Base-by-base conservation (phyloP, 495 filamentous ascomycete genomes). In the Aspergillus bridgeri region DNA sequence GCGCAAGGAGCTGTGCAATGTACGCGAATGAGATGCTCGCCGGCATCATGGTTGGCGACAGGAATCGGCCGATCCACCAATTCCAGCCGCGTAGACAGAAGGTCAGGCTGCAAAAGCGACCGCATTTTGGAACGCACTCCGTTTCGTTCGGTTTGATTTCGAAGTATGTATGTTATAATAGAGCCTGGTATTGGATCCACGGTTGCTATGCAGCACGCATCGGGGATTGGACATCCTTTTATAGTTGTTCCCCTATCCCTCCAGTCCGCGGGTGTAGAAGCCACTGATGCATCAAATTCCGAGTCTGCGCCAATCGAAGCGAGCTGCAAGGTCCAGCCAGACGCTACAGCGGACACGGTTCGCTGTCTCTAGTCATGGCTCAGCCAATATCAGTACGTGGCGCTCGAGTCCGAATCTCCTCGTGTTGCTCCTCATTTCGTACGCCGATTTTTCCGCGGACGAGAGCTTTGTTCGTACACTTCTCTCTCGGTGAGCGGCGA, bases 1-100 rank as follows among this genome's bases (percentile, higher is more conserved):
- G 75, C 70, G 63, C 80, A 83, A 33, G 80, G 77, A 7, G 81
- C 66, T 42, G 72, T 69, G 48, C 77, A 67, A 50, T 79, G 70
- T 13, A 82, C 78, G 48, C 73, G 74, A 64, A 86, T 78, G 25
- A 85, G 75, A 58, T 83, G 79, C 54, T 83, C 77, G 44, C 56
- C 22, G 17, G 42, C 45, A 6, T 44, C 25, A 3, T 38, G 56
- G 53, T 64, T 46, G 9, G 69, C 59, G 11, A 58, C 59, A 20
- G 73, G 61, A 51, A 64, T 1, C 59, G 72, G 54, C 62, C 22
- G 20, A 29, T 51, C 27, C 13, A 43, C 55, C 15, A 67, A 56
- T 5, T 55, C 53, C 42, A 54, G 22, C 4, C 42, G 48, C 6
- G 57, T 42, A 27, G 62, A 60, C 29, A 46, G 11, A 48, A 58